Percentiles rank a stretch among this genome's conserved stretches.
Evolutionary conservation across 2,329 filamentous ascomycete species (phyloP).

Genomic region (Xylariaceae sp.): DNA sequence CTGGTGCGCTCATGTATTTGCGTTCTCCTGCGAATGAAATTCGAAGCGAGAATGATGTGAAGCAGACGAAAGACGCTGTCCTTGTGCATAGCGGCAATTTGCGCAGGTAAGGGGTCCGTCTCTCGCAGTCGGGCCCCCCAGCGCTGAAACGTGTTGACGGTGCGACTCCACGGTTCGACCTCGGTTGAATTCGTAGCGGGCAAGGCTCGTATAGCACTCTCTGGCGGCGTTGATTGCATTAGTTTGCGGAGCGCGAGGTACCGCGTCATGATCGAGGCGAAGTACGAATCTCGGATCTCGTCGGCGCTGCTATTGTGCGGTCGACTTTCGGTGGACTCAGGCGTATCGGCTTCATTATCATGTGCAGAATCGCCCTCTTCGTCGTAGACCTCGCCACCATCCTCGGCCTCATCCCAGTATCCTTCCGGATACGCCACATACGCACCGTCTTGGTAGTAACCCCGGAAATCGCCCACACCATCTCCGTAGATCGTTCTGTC

Average conservation of each 20-base stretch:
- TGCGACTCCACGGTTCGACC: constrained; percentile 49
- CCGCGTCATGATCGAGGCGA: constrained; percentile 56
- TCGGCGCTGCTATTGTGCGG: constrained; percentile 31
- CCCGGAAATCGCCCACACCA: constrained; percentile 49
- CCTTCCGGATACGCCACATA: constrained; percentile 59
- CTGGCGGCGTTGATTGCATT: constrained; percentile 53
- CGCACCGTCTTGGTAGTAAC: constrained; percentile 72
- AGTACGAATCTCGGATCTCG: constrained; percentile 60
- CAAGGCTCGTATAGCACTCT: constrained; percentile 48
- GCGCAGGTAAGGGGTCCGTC: constrained; percentile 53
- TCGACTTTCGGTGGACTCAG: constrained; percentile 23
- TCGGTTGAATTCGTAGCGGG: constrained; percentile 48
- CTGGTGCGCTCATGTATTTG: constrained; percentile 62
- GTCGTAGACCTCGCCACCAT: constrained; percentile 29
- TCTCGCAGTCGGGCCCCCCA: constrained; percentile 50
- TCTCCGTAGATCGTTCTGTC: constrained; percentile 45
- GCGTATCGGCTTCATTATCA: constrained; percentile 31
- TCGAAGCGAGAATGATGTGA: constrained; percentile 58
- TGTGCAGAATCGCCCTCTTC: constrained; percentile 29
- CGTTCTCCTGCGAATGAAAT: constrained; percentile 55
- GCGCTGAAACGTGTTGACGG: constrained; percentile 43
- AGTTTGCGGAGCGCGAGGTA: constrained; percentile 60
- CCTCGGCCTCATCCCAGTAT: constrained; percentile 26
- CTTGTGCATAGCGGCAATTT: constrained; percentile 61
- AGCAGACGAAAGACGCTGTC: constrained; percentile 62